phyloP scores from a whole-genome alignment of 2,329 filamentous ascomycete genomes.

The Exophiala alcalophila region DNA sequence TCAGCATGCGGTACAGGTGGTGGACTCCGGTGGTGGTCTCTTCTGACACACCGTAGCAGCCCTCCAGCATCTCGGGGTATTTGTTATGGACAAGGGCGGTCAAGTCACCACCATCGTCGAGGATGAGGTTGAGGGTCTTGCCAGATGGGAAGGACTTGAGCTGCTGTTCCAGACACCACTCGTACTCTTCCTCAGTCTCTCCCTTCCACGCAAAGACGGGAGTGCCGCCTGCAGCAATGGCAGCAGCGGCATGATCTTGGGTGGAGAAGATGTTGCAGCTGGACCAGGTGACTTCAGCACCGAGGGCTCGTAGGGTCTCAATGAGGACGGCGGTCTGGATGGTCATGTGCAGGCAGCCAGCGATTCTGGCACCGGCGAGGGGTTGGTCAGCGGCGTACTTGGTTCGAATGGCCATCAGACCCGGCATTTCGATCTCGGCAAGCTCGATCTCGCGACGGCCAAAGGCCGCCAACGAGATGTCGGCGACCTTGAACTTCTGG shows the following conservation, averaged over 20 bases:
- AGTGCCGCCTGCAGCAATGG: constrained; percentile 89
- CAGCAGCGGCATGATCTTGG: constrained; percentile 95
- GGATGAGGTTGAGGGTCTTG: constrained; percentile 96
- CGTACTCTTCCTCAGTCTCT: constrained; percentile 99
- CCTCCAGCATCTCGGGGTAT: constrained; percentile 97
- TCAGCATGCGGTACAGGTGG: constrained; percentile 98
- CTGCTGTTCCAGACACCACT: constrained; percentile 99
- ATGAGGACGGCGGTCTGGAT: constrained; percentile 99
- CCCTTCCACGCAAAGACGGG: constrained; percentile 83
- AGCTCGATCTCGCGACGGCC: constrained; percentile 99
- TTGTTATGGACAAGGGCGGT: constrained; percentile 95
- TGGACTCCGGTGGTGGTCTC: constrained; percentile 99
- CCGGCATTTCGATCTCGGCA: constrained; percentile 94
- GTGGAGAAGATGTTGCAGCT: constrained; percentile 99
- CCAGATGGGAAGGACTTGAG: constrained; percentile 92
- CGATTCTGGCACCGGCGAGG: constrained; percentile 89
- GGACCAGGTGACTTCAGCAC: constrained; percentile 98
- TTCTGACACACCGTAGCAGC: constrained; percentile 97
- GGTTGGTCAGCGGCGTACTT: constrained; percentile 95
- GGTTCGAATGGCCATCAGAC: constrained; percentile 88
- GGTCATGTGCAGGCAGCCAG: constrained; percentile 98
- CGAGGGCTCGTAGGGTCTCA: constrained; percentile 90
- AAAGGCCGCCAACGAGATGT: constrained; percentile 96
- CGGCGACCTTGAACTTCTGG: constrained; percentile 95
- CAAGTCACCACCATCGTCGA: constrained; percentile 96